A percentile compares a stretch with the other conserved stretches of the same genome.
phyloP scores from a whole-genome alignment of 768 basidiomycete genomes.

The Auriscalpium orientale region DNA sequence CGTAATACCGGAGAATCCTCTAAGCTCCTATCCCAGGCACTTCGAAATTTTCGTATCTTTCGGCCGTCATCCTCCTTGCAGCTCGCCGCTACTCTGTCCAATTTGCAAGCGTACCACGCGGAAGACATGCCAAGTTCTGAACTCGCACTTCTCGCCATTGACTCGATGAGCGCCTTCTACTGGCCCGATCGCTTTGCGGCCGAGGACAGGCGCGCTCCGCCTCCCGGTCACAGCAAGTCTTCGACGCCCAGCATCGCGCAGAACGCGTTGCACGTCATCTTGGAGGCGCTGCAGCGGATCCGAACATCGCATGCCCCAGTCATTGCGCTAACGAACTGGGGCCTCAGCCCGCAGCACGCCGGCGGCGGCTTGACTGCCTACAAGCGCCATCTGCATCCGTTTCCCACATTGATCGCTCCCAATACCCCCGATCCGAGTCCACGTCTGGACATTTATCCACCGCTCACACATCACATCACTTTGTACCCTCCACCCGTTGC shows the following conservation, averaged over 20 bases:
- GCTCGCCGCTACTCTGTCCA: slow-evolving; percentile 57
- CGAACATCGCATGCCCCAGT: slow-evolving; percentile 43
- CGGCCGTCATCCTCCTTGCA: slow-evolving; percentile 58
- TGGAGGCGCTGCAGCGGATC: slow-evolving; percentile 40
- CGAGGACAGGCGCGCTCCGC: slow-evolving; percentile 39
- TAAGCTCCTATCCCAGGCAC: slow-evolving; percentile 28
- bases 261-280: slow-evolving; percentile 37
- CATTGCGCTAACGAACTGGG: slow-evolving; percentile 59
- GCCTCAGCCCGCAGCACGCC: slow-evolving; percentile 27
- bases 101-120: slow-evolving; percentile 49
- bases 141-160: slow-evolving; percentile 62
- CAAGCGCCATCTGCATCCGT: slow-evolving; percentile 42
- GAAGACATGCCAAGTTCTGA: slow-evolving; percentile 41
- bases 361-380: slow-evolving; percentile 27
- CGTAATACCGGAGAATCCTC: slow-evolving; percentile 1
- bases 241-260: slow-evolving; percentile 14
- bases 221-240: slow-evolving; percentile 8
- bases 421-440: not conserved
- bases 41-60: slow-evolving; percentile 62
- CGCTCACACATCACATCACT: slow-evolving; percentile 12
- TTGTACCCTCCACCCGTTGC: not conserved
- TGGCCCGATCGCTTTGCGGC: slow-evolving; percentile 66
- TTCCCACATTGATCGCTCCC: slow-evolving; percentile 2
- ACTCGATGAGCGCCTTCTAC: slow-evolving; percentile 70
- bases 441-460: not conserved